Base-by-base conservation (phyloP, 2,329 filamentous ascomycete genomes). In the Madurella mycetomatis region DNA sequence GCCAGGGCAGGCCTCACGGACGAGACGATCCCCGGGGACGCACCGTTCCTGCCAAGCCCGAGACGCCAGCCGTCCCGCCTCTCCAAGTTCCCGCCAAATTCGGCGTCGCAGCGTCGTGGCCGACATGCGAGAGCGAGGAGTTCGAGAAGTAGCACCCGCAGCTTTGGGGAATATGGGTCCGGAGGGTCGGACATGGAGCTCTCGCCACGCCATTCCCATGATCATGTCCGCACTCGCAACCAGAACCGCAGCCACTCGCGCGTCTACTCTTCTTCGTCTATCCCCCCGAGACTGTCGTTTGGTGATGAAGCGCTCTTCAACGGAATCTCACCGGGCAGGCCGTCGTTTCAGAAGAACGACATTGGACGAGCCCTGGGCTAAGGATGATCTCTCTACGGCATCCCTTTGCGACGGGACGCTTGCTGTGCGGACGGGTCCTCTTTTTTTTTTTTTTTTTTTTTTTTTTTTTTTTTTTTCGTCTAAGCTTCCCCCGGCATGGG, bases 1-100 rank as follows among this genome's bases (percentile, higher is more conserved):
- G 74, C 83, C n/a, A 73, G 83, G 17, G 76, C 75, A 1, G 83
- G 83, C 15, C 73, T 86, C 5, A 86, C 83, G 2, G 83, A 86
- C 57, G 81, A 85, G 61, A 68, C 76, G 1, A 66, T 85, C 2
- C 81, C 82, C 5, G 83, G 83, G 34, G 83, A 81, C 54, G 77
- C 79, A 44, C 80, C 83, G 3, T 86, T 83, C 59, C 66, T 86
- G 31, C 68, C 76, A 8, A 70, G 73, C 11, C 71, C 78, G 1
- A 83, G 76, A 66, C 76, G 80, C 11, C 76, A 79, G 13, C 72
- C 75, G 2, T 80, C 80, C 4, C 76, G 81, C 16, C 67, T 84
- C 4, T 76, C 77, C 40, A 85, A 84, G 61, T 60, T 70, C 25
- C 73, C 72, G 2, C 73, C 72, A 1, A 63, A 65, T 40, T 63